These are phyloP conservation scores for Coemansia sp. DNA, from an alignment of 192 early-diverging fungal genomes.

Conservation along the genomic window DNA sequence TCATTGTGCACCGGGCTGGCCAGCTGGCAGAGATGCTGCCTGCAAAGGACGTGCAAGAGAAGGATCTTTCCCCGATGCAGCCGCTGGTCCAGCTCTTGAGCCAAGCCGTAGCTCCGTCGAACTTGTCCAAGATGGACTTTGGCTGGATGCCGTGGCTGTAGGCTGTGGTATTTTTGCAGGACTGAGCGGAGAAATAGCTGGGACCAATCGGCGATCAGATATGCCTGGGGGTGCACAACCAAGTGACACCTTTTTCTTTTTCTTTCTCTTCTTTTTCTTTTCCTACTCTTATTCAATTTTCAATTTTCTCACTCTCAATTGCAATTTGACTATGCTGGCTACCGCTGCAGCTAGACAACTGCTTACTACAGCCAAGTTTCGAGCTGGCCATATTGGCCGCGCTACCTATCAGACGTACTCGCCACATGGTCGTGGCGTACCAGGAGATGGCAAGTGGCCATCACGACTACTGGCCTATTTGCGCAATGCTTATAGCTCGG, in stretches of 20 bases:
- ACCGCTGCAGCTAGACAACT: conserved; percentile 23
- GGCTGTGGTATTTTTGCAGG: conserved; percentile 58
- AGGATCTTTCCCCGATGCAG: conserved; percentile 64
- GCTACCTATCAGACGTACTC: conserved; percentile 39
- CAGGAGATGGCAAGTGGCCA: conserved; percentile 27
- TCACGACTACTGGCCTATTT: conserved; percentile 38
- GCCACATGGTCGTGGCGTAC: conserved; percentile 17
- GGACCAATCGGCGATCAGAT: not conserved
- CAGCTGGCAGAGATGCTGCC: conserved; percentile 50
- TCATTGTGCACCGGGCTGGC: conserved; percentile 34
- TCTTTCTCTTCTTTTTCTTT: not conserved
- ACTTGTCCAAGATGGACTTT: conserved; percentile 95
- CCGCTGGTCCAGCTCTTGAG: conserved; percentile 90
- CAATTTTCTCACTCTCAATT: not conserved
- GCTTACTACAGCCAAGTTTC: conserved; percentile 10
- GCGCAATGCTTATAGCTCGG: conserved; percentile 18
- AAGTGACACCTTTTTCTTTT: conserved; percentile 4
- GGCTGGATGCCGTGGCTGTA: conserved; percentile 91
- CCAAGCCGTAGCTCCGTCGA: conserved; percentile 88
- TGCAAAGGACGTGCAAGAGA: conserved; percentile 43
- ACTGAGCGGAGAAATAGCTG: not conserved
- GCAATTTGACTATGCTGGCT: conserved; percentile 23
- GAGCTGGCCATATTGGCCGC: conserved; percentile 13
- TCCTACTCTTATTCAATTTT: conserved; percentile 7
- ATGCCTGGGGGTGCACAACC: not conserved